These are phyloP conservation scores for Nakazawaea wyomingensis DNA, from an alignment of 805 yeast genomes.

Conservation along the genomic window DNA sequence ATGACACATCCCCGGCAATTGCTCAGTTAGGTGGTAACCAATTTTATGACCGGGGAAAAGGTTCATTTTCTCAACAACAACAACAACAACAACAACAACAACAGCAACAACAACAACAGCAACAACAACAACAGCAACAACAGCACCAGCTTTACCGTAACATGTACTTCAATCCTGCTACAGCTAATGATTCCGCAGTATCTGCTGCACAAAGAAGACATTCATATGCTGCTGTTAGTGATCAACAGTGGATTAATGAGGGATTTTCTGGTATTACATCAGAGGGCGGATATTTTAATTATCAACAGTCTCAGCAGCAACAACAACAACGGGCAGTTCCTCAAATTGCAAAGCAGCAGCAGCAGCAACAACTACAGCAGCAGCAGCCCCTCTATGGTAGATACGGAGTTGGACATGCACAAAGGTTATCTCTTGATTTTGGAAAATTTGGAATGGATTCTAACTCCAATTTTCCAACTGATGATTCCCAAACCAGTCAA, in stretches of 20 bases:
- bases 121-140: not conserved
- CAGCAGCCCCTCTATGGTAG: not conserved
- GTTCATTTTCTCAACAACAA: no score
- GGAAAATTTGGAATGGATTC: conserved; percentile 4
- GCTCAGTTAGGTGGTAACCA: no score
- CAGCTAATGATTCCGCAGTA: not conserved
- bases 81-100: not conserved
- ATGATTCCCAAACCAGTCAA: not conserved
- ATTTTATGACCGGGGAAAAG: no score
- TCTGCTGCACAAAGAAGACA: conserved; percentile 13
- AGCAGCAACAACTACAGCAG: conserved; percentile 1
- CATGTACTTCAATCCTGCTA: not conserved
- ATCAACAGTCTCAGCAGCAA: not conserved
- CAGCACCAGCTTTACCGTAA: not conserved
- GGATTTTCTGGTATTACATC: conserved; percentile 1
- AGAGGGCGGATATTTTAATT: conserved; percentile 5
- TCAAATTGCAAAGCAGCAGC: no score
- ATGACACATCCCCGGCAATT: no score
- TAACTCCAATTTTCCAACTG: not conserved
- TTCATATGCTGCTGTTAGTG: conserved; percentile 16
- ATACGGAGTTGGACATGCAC: not conserved
- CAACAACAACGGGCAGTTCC: no score
- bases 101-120: conserved; percentile 3
- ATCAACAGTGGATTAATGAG: conserved; percentile 12
- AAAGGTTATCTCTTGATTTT: conserved; percentile 10